Evolutionary conservation across 805 yeast genomes (phyloP).

Genomic region (Zygotorulaspora danielsina): DNA sequence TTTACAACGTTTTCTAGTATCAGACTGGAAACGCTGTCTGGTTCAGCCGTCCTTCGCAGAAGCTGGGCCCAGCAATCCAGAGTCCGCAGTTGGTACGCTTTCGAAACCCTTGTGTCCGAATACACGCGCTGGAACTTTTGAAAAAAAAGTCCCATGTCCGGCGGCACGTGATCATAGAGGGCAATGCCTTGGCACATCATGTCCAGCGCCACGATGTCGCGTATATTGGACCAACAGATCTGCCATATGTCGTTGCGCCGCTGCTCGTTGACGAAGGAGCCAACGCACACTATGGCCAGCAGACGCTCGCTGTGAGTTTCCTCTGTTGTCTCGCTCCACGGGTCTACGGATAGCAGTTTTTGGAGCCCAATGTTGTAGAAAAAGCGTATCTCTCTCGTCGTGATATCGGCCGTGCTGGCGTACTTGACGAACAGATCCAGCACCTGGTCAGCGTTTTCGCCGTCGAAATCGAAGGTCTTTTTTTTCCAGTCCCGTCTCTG

Average conservation of each 20-base stretch:
- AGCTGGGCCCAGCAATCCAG: constrained; percentile 17
- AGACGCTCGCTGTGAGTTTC: not conserved
- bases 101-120: not conserved
- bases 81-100: constrained; percentile 9
- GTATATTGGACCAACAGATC: constrained; percentile 12
- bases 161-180: not conserved
- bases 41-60: constrained; percentile 7
- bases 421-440: too few relatives aligned
- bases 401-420: too few relatives aligned
- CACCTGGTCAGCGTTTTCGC: too few relatives aligned
- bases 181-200: constrained; percentile 3
- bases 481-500: too few relatives aligned
- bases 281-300: constrained; percentile 5
- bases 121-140: constrained; percentile 14
- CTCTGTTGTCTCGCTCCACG: not conserved
- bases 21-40: constrained; percentile 1
- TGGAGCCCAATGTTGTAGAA: not conserved
- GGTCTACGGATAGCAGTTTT: not conserved
- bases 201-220: constrained; percentile 6
- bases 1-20: not conserved
- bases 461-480: not conserved
- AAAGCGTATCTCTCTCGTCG: not conserved
- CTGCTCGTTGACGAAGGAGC: constrained; percentile 3
- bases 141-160: constrained; percentile 5
- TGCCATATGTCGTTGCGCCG: constrained; percentile 10